A percentile compares a stretch with the other conserved stretches of the same genome.
These are phyloP conservation scores for Chondrostereum purpureum DNA, from an alignment of 1,284 basidiomycete genomes.

Conservation along the genomic window DNA sequence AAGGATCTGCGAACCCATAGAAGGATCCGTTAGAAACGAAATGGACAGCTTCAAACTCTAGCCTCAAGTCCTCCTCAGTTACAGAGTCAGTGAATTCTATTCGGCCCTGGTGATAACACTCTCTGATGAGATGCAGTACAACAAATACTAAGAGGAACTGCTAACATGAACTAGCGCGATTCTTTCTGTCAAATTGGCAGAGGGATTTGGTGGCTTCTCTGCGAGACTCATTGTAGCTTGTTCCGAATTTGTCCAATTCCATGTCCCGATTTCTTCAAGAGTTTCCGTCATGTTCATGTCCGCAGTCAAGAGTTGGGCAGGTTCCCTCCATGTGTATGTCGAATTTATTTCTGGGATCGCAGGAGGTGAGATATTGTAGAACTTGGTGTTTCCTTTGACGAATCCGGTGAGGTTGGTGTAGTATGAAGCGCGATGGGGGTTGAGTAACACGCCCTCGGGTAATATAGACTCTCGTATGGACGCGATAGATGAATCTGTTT, in stretches of 20 bases:
- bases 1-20: slow-evolving; percentile 65
- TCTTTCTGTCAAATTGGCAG: slow-evolving; percentile 30
- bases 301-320: slow-evolving; percentile 39
- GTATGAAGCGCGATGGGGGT: slow-evolving; percentile 49
- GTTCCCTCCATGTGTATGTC: slow-evolving; percentile 39
- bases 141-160: no score
- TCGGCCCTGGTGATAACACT: slow-evolving; percentile 52
- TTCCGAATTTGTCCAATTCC: slow-evolving; percentile 63
- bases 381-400: slow-evolving; percentile 53
- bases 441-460: slow-evolving; percentile 36
- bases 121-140: neutral
- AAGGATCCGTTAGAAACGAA: slow-evolving; percentile 73
- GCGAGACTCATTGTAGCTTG: slow-evolving; percentile 60
- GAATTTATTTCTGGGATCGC: slow-evolving; percentile 25
- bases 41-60: slow-evolving; percentile 77
- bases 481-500: slow-evolving; percentile 35
- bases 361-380: slow-evolving; percentile 56
- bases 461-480: slow-evolving; percentile 48
- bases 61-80: slow-evolving; percentile 47
- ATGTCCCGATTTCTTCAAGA: slow-evolving; percentile 40
- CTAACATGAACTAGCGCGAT: slow-evolving; percentile 62
- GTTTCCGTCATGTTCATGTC: slow-evolving; percentile 44
- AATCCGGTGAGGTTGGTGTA: slow-evolving; percentile 74
- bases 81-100: slow-evolving; percentile 55
- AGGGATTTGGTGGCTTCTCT: slow-evolving; percentile 43